Evolutionary conservation across 352 stramenopile species (phyloP).

Genomic region (Phytophthora ramorum): DNA sequence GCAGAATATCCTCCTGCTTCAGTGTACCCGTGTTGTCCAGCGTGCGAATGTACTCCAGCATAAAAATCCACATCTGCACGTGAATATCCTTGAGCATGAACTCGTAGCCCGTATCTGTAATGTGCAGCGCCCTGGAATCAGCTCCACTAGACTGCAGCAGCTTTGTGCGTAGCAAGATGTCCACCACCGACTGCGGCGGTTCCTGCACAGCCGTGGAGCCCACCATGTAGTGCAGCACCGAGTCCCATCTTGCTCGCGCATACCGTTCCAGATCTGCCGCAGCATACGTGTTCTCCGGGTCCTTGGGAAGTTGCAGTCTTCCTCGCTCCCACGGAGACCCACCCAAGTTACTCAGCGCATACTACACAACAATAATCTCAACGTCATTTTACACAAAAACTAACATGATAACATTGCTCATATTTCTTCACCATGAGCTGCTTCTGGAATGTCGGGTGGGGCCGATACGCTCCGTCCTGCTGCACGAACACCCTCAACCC

Average conservation of each 20-base stretch:
- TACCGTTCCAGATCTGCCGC: conserved; percentile 65
- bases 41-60: conserved; percentile 90
- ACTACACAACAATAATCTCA: conserved; percentile 31
- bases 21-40: conserved; percentile 76
- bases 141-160: conserved; percentile 69
- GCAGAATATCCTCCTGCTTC: conserved; percentile 87
- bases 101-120: conserved; percentile 91
- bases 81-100: conserved; percentile 94
- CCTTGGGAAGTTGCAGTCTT: conserved; percentile 47
- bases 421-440: conserved; percentile 56
- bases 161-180: conserved; percentile 77
- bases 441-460: conserved; percentile 64
- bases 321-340: conserved; percentile 80
- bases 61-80: conserved; percentile 93
- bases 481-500: conserved; percentile 64
- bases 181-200: conserved; percentile 66
- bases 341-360: conserved; percentile 71
- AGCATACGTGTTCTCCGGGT: conserved; percentile 55
- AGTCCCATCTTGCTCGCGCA: conserved; percentile 67
- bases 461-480: conserved; percentile 50
- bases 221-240: conserved; percentile 82
- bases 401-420: too few species aligned
- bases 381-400: not conserved
- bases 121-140: conserved; percentile 76
- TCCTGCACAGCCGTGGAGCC: conserved; percentile 73